Percentiles rank a stretch among this genome's conserved stretches.
Evolutionary conservation across 768 basidiomycete species (phyloP).

Genomic region (Tulasnella sp.): DNA sequence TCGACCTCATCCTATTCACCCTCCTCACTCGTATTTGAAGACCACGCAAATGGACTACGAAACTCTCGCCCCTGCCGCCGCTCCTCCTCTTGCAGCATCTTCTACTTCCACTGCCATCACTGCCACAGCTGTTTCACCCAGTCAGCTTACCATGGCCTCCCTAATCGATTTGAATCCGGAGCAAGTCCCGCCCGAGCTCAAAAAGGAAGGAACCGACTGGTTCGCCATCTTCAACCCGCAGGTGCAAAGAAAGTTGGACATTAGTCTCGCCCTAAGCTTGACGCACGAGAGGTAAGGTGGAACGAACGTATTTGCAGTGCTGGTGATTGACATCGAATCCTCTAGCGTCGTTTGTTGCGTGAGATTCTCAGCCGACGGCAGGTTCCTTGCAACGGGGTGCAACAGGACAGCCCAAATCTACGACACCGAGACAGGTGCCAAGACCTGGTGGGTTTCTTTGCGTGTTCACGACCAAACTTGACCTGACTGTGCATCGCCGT

Average conservation of each 20-base stretch:
- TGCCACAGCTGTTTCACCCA: slow-evolving; percentile 6
- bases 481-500: not conserved
- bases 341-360: slow-evolving; percentile 82
- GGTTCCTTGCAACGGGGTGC: slow-evolving; percentile 90
- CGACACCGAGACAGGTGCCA: slow-evolving; percentile 80
- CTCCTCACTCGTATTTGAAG: too few relatives aligned
- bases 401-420: slow-evolving; percentile 95
- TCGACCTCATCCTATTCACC: too few relatives aligned
- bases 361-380: slow-evolving; percentile 90
- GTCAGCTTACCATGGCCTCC: slow-evolving; percentile 27
- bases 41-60: too few relatives aligned
- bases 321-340: not conserved
- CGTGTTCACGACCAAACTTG: slow-evolving; percentile 29
- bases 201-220: slow-evolving; percentile 47
- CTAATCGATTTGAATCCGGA: slow-evolving; percentile 31
- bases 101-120: too few relatives aligned
- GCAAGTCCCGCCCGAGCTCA: slow-evolving; percentile 30
- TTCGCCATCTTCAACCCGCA: slow-evolving; percentile 46
- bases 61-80: too few relatives aligned
- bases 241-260: slow-evolving; percentile 43
- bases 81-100: too few relatives aligned
- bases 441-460: slow-evolving; percentile 64
- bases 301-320: not conserved
- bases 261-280: slow-evolving; percentile 43
- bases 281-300: slow-evolving; percentile 44